Base-by-base conservation (phyloP, 1,284 basidiomycete genomes). In the Melampsora larici-populina region DNA sequence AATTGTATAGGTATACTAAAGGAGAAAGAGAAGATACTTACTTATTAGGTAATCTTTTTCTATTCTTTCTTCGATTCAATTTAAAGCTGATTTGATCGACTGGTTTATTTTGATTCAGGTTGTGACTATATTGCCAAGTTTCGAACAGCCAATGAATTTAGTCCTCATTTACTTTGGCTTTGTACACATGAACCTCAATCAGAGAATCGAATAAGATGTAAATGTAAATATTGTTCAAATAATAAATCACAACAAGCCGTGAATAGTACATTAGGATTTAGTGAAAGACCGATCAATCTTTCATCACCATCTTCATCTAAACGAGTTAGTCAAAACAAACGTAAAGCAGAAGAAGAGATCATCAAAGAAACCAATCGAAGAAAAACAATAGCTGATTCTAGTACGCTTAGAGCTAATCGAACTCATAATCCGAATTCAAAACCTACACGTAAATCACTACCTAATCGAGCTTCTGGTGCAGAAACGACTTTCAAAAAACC, bases 161-260 rank as follows among this genome's bases (percentile, higher is more conserved):
- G 90, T 62, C 91, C 91, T 4, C 92, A 93, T 81, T 90, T 90
- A 1, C 85, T 88, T 78, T 93, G 92, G 92, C 87, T 93, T 1
- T 86, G 90, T 83, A 85, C 85, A 4, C 88, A 91, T 79, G 82
- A 33, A 48, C 46, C 48, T 9, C 85, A 0, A 86, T 85, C 1
- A 81, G 40, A 86, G 79, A 83, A 87, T 80, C 83, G 85, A 29
- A 79, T 82, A 0, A 87, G 87, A 49, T 93, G 92, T 81, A 83
- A 85, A 33, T 93, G 92, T 86, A 92, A 92, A 82, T 93, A 93
- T 82, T 93, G 91, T 82, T 85, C 87, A 55, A 89, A 88, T 80
- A 72, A 74, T 26, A 87, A 87, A 79, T 85, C 88, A 0, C 91
- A 93, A 83, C 86, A 86, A 49, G 87, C 89, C 79, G 89, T 93